These are phyloP conservation scores for Chaetothyriales sp. DNA, from an alignment of 2,329 filamentous ascomycete species.

Conservation along the genomic window DNA sequence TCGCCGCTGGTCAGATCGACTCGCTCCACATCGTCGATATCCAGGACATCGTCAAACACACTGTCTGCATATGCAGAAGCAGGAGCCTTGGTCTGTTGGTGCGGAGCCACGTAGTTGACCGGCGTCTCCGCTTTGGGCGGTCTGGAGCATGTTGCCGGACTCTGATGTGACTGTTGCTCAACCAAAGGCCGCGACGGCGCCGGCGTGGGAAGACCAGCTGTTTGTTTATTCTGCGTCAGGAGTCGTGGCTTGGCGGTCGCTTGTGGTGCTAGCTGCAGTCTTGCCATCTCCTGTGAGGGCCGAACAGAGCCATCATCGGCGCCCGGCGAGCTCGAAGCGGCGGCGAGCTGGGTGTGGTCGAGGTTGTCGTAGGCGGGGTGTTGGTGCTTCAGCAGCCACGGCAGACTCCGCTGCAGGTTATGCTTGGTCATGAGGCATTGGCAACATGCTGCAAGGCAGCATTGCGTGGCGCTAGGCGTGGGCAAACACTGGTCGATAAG, in stretches of 20 bases:
- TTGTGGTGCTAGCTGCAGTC: constrained; percentile 29
- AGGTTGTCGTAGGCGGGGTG: constrained; percentile 21
- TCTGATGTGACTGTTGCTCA: not conserved
- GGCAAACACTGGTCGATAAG: too few relatives aligned
- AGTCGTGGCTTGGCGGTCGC: constrained; percentile 29
- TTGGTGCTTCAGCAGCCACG: constrained; percentile 32
- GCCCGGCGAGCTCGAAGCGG: constrained; percentile 2
- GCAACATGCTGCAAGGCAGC: constrained; percentile 10
- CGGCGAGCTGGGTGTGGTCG: constrained; percentile 9
- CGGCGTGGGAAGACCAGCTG: constrained; percentile 13
- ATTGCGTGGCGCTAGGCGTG: not conserved
- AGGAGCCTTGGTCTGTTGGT: constrained; percentile 4
- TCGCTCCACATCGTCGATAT: constrained; percentile 32
- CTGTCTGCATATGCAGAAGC: constrained; percentile 6
- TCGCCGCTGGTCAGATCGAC: constrained; percentile 22
- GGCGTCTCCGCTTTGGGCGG: constrained; percentile 7
- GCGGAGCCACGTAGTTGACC: constrained; percentile 13
- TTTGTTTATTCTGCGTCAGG: constrained; percentile 14
- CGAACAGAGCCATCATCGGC: constrained; percentile 5
- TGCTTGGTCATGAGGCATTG: constrained; percentile 35
- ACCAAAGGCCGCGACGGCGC: constrained; percentile 4
- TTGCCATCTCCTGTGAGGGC: constrained; percentile 27
- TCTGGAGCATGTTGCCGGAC: constrained; percentile 1
- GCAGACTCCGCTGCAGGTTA: constrained; percentile 32
- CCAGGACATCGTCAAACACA: constrained; percentile 18